Conservation (phyloP, 192 early-diverging fungal species). For the Mortierella hygrophila region DNA sequence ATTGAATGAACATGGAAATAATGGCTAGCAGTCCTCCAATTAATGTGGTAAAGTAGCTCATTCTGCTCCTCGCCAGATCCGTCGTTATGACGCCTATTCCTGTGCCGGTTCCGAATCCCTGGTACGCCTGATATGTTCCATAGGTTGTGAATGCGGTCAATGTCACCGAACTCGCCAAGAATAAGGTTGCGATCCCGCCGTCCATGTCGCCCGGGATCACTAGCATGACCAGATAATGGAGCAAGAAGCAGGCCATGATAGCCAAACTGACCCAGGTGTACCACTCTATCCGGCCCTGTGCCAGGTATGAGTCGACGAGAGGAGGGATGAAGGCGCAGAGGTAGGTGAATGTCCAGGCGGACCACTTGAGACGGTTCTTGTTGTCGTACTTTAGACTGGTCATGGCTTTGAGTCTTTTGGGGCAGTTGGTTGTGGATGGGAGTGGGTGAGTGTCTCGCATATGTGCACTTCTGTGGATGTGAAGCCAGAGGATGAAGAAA, state of each 20-base stretch:
- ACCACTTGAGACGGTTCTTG: slow-evolving; percentile 5
- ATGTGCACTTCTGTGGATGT: neutral
- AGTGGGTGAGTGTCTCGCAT: neutral
- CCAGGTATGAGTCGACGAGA: neutral
- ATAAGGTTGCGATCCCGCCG: neutral
- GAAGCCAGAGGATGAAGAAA: neutral
- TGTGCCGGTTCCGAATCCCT: neutral
- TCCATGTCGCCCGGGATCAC: slow-evolving; percentile 1
- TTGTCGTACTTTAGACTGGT: neutral
- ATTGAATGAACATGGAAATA: neutral
- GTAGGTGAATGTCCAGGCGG: slow-evolving; percentile 1
- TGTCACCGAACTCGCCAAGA: neutral
- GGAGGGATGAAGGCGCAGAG: neutral
- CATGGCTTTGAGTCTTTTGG: slow-evolving; percentile 2
- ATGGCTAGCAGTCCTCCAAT: neutral
- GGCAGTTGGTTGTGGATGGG: neutral
- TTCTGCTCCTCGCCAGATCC: neutral
- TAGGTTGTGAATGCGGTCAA: neutral
- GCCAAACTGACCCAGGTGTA: neutral
- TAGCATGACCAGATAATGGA: neutral
- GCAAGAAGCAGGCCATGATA: neutral
- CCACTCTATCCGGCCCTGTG: neutral
- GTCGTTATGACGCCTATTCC: neutral
- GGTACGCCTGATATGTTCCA: neutral
- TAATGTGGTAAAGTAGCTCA: neutral